Percentiles rank a stretch among this genome's conserved stretches.
Conservation (phyloP, 2,329 filamentous ascomycete genomes). For the Clonostachys rhizophaga region DNA sequence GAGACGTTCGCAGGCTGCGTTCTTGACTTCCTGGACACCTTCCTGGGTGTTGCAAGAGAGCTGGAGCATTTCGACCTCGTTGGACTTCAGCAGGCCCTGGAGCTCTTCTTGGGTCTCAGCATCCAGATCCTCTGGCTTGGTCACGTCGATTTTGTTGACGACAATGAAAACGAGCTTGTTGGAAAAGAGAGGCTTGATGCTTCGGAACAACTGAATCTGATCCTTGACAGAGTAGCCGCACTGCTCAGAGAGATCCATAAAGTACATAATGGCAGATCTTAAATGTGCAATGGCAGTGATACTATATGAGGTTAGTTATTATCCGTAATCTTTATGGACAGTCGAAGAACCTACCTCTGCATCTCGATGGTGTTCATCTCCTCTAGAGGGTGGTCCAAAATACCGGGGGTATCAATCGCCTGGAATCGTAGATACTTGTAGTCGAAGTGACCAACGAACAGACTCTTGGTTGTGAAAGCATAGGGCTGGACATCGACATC, state of each 20-base stretch:
- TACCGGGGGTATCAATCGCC: slow-evolving; percentile 97
- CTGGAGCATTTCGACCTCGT: slow-evolving; percentile 89
- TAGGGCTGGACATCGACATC: slow-evolving; percentile 98
- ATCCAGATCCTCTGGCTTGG: slow-evolving; percentile 81
- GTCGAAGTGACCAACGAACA: slow-evolving; percentile 97
- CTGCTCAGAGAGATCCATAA: slow-evolving; percentile 96
- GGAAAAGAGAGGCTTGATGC: slow-evolving; percentile 92
- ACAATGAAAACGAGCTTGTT: slow-evolving; percentile 98
- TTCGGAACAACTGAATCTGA: slow-evolving; percentile 93
- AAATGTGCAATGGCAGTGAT: slow-evolving; percentile 98
- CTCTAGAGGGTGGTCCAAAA: slow-evolving; percentile 93
- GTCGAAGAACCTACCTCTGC: slow-evolving; percentile 46
- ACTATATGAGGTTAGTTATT: slow-evolving; percentile 17
- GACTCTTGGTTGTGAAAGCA: slow-evolving; percentile 95
- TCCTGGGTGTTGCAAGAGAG: slow-evolving; percentile 94
- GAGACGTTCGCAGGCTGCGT: slow-evolving; percentile 86
- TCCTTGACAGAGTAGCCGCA: slow-evolving; percentile 91
- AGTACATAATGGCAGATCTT: slow-evolving; percentile 91
- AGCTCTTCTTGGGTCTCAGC: slow-evolving; percentile 72
- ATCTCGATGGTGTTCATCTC: slow-evolving; percentile 99
- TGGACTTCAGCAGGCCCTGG: slow-evolving; percentile 74
- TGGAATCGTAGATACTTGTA: slow-evolving; percentile 65
- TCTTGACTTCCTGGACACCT: slow-evolving; percentile 91
- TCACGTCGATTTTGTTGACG: slow-evolving; percentile 97
- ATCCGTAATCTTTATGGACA: no score